phyloP scores from a whole-genome alignment of 2,329 filamentous ascomycete species.

The Epichloe aotearoae region DNA sequence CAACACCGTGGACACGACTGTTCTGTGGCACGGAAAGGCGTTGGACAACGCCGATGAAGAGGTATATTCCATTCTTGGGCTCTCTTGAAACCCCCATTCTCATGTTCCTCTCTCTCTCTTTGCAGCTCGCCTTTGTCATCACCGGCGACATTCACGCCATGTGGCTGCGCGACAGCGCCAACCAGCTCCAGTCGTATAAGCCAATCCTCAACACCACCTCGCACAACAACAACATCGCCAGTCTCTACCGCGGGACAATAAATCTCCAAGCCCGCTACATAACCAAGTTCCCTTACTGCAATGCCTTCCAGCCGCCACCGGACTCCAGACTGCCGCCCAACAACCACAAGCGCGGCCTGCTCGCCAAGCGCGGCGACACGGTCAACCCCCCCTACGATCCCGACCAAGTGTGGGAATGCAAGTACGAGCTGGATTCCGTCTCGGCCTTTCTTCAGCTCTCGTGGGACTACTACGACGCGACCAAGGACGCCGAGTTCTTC shows the following conservation, averaged over 20 bases:
- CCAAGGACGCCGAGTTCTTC: constrained; percentile 61
- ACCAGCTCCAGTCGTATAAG: constrained; percentile 65
- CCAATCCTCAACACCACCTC: constrained; percentile 43
- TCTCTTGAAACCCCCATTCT: too few species aligned
- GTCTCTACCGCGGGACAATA: constrained; percentile 59
- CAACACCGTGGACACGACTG: constrained; percentile 62
- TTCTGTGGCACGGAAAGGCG: constrained; percentile 52
- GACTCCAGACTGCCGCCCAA: constrained; percentile 37
- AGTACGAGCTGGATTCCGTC: constrained; percentile 87
- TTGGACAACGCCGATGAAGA: constrained; percentile 47
- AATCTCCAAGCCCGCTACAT: constrained; percentile 66
- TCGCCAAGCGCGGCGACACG: constrained; percentile 31
- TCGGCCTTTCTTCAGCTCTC: constrained; percentile 75
- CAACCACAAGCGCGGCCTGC: constrained; percentile 9
- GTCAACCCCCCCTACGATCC: constrained; percentile 52
- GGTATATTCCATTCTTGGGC: constrained; percentile 11
- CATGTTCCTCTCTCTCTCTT: background rate
- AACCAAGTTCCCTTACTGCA: constrained; percentile 66
- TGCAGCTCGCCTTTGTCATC: constrained; percentile 60
- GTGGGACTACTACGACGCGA: constrained; percentile 66
- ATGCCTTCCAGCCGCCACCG: constrained; percentile 80
- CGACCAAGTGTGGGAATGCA: constrained; percentile 77
- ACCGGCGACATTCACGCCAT: constrained; percentile 87
- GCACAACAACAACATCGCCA: constrained; percentile 39
- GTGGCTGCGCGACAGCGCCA: constrained; percentile 81